A percentile compares a stretch with the other conserved stretches of the same genome.
Evolutionary conservation across 495 filamentous ascomycete species (phyloP).

Genomic region (Clohesyomyces aquaticus): DNA sequence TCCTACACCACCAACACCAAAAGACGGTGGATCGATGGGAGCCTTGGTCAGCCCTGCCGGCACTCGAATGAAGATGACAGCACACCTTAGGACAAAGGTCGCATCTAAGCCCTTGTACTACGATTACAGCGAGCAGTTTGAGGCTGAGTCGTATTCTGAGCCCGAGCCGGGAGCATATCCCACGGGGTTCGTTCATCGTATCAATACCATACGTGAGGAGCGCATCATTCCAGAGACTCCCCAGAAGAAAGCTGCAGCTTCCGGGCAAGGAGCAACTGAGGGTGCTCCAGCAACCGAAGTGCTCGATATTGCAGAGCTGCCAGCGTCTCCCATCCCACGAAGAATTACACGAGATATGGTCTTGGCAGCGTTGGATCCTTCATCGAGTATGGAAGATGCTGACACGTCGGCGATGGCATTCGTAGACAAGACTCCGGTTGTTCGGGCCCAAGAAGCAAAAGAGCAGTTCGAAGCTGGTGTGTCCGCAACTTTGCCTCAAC

Average conservation of each 20-base stretch:
- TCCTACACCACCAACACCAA: slow-evolving; percentile 44
- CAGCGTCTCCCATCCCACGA: slow-evolving; percentile 36
- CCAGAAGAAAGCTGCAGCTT: slow-evolving; percentile 14
- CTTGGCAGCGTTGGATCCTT: slow-evolving; percentile 38
- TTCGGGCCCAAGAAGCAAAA: neutral
- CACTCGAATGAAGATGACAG: slow-evolving; percentile 9
- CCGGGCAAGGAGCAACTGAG: slow-evolving; percentile 28
- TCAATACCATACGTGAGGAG: slow-evolving; percentile 38
- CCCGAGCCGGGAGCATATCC: slow-evolving; percentile 18
- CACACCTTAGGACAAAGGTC: slow-evolving; percentile 1
- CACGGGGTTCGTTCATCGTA: slow-evolving; percentile 30
- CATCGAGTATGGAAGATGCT: slow-evolving; percentile 22
- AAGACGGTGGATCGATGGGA: slow-evolving; percentile 38
- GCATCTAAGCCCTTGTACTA: slow-evolving; percentile 32
- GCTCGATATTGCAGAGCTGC: slow-evolving; percentile 33
- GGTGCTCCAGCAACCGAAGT: slow-evolving; percentile 42
- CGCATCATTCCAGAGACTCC: slow-evolving; percentile 9
- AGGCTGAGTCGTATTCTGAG: slow-evolving; percentile 18
- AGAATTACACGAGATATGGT: slow-evolving; percentile 46
- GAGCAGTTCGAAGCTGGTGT: neutral
- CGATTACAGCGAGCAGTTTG: slow-evolving; percentile 41
- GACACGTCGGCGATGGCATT: neutral
- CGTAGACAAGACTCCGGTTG: neutral
- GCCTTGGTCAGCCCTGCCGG: slow-evolving; percentile 37
- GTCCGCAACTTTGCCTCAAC: neutral